These are phyloP conservation scores for Suillus alpinus DNA, from an alignment of 768 basidiomycete species.

Conservation along the genomic window DNA sequence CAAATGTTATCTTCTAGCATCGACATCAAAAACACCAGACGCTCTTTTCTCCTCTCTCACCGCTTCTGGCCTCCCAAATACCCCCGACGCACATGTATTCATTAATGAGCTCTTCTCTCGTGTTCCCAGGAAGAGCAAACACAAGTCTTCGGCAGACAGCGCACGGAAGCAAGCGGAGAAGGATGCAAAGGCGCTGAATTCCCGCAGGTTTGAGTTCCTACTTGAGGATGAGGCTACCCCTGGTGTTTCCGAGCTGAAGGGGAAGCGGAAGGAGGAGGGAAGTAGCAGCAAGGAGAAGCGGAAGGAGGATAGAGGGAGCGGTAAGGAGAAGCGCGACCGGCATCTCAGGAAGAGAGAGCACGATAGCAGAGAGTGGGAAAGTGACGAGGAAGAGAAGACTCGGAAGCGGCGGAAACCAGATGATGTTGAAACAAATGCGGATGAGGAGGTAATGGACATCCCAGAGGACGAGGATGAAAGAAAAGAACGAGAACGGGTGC, in stretches of 20 bases:
- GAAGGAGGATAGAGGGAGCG: constrained; percentile 20
- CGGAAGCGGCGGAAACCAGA: constrained; percentile 61
- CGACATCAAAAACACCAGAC: constrained; percentile 78
- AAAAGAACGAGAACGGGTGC: constrained; percentile 68
- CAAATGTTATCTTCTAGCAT: constrained; percentile 45
- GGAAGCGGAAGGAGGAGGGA: constrained; percentile 33
- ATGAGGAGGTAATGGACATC: constrained; percentile 41
- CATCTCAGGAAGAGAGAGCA: constrained; percentile 78
- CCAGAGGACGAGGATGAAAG: constrained; percentile 68
- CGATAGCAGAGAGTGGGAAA: constrained; percentile 84
- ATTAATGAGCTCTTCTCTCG: constrained; percentile 72
- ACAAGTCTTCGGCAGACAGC: constrained; percentile 38
- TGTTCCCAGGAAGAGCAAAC: constrained; percentile 75
- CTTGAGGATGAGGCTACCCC: constrained; percentile 70
- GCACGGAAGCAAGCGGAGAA: constrained; percentile 70
- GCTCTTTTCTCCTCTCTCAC: constrained; percentile 74
- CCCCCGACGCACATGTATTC: constrained; percentile 78
- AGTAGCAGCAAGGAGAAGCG: constrained; percentile 18
- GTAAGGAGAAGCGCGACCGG: constrained; percentile 56
- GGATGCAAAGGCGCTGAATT: constrained; percentile 63
- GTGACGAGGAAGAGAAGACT: constrained; percentile 80
- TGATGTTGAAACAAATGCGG: constrained; percentile 31
- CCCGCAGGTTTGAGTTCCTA: constrained; percentile 76
- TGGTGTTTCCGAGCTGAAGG: constrained; percentile 37
- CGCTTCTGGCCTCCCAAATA: constrained; percentile 76